These are phyloP conservation scores for Kurtzmaniella quercitrusa DNA, from an alignment of 1,139 yeast genomes.

Conservation along the genomic window DNA sequence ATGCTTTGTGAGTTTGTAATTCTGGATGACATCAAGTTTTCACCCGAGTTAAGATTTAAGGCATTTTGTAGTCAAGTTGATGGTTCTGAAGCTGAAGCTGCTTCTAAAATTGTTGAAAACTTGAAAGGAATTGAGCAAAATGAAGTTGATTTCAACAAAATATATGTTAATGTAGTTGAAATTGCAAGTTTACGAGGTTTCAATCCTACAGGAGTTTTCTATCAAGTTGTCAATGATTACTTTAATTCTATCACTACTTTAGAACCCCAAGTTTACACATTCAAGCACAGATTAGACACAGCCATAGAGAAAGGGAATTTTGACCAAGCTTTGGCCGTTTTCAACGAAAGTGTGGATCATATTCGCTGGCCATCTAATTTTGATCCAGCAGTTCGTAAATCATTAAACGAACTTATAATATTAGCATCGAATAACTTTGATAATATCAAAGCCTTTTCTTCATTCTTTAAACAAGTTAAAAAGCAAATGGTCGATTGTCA, in stretches of 20 bases:
- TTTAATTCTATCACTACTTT: constrained; percentile 12
- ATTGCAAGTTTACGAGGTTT: constrained; percentile 12
- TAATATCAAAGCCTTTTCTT: constrained; percentile 24
- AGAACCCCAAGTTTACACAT: constrained; percentile 22
- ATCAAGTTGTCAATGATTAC: constrained; percentile 11
- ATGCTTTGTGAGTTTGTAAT: constrained; percentile 15
- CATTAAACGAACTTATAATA: constrained; percentile 32
- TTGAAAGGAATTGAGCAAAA: constrained; percentile 3
- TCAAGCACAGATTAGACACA: constrained; percentile 26
- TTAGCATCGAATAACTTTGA: constrained; percentile 16
- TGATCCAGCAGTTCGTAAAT: constrained; percentile 26
- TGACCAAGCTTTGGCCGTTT: constrained; percentile 24
- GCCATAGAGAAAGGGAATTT: constrained; percentile 21
- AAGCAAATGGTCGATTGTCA: constrained; percentile 31
- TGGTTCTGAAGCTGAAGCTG: constrained; percentile 9
- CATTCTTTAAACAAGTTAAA: constrained; percentile 31
- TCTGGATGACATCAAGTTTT: constrained; percentile 21
- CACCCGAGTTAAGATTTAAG: constrained; percentile 18
- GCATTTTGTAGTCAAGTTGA: constrained; percentile 9
- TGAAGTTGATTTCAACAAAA: background rate
- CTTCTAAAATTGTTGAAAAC: constrained; percentile 6
- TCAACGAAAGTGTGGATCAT: constrained; percentile 27
- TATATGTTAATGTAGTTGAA: background rate
- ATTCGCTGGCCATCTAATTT: constrained; percentile 27
- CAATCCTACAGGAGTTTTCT: constrained; percentile 17